Evolutionary conservation across 371 early-diverging fungal species (phyloP).

Genomic region (Apophysomyces trapeziformis): DNA sequence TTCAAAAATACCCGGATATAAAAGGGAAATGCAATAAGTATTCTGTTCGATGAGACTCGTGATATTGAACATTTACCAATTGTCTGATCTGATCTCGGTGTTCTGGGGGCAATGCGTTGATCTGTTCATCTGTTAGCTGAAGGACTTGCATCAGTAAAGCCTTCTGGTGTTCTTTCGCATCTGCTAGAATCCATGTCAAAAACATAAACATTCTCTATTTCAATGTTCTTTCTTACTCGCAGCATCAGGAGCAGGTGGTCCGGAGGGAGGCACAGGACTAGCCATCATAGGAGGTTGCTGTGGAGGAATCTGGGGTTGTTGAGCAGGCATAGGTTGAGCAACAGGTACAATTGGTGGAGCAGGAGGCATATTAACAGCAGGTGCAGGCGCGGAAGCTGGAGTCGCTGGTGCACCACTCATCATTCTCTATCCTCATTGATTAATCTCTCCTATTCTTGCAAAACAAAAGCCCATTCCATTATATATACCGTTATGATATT

Average conservation of each 20-base stretch:
- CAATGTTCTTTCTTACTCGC: not conserved
- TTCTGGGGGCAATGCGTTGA: constrained; percentile 57
- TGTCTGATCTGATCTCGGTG: constrained; percentile 58
- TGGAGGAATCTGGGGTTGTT: constrained; percentile 21
- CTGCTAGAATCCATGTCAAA: constrained; percentile 16
- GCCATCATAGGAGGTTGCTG: constrained; percentile 25
- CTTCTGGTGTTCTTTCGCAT: constrained; percentile 51
- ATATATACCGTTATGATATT: constrained; percentile 68
- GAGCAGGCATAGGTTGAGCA: constrained; percentile 28
- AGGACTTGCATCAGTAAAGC: constrained; percentile 58
- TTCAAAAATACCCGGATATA: no score
- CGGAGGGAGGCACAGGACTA: constrained; percentile 19
- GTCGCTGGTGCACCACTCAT: constrained; percentile 27
- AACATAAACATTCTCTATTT: not conserved
- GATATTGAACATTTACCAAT: constrained; percentile 40
- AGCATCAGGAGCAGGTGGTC: constrained; percentile 9
- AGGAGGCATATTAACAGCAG: constrained; percentile 21
- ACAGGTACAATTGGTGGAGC: constrained; percentile 28
- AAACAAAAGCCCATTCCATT: not conserved
- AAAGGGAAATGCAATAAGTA: not conserved
- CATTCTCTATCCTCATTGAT: constrained; percentile 39
- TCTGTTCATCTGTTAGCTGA: constrained; percentile 57
- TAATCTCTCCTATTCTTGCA: not conserved
- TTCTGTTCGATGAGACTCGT: not conserved
- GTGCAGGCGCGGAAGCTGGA: constrained; percentile 18